phyloP scores from a whole-genome alignment of 805 yeast species.

The Hanseniaspora nectarophila region DNA sequence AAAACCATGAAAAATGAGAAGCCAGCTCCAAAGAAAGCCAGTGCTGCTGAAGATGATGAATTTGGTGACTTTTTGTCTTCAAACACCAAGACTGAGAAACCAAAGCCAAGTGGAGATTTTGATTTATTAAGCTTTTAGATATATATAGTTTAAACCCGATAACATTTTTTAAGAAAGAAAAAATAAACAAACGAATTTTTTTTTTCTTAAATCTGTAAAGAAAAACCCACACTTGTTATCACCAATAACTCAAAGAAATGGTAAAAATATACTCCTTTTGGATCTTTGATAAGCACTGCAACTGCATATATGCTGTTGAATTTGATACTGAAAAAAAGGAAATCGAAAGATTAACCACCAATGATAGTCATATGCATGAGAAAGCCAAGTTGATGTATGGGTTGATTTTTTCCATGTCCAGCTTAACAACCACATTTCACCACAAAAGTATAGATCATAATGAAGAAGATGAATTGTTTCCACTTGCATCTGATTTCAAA shows the following conservation, averaged over 20 bases:
- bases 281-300: slow-evolving; percentile 86
- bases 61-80: slow-evolving; percentile 28
- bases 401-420: slow-evolving; percentile 63
- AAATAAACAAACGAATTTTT: too few species aligned
- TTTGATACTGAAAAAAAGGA: slow-evolving; percentile 26
- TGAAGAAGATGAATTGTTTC: slow-evolving; percentile 23
- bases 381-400: slow-evolving; percentile 77
- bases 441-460: slow-evolving; percentile 22
- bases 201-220: background rate
- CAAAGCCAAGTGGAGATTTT: slow-evolving; percentile 20
- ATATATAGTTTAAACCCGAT: background rate
- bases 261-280: slow-evolving; percentile 76
- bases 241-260: background rate
- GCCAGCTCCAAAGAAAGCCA: slow-evolving; percentile 7
- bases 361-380: slow-evolving; percentile 37
- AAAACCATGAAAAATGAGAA: slow-evolving; percentile 31
- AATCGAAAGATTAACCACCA: slow-evolving; percentile 41
- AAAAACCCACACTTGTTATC: too few species aligned
- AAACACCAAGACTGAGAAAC: background rate
- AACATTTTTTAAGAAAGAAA: too few species aligned
- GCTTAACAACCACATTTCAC: slow-evolving; percentile 48
- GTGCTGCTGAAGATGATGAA: slow-evolving; percentile 22
- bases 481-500: slow-evolving; percentile 23
- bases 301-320: slow-evolving; percentile 73
- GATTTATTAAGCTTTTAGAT: slow-evolving; percentile 25